phyloP scores from a whole-genome alignment of 148 eudicot genomes.

The Nepenthes gracilis region DNA sequence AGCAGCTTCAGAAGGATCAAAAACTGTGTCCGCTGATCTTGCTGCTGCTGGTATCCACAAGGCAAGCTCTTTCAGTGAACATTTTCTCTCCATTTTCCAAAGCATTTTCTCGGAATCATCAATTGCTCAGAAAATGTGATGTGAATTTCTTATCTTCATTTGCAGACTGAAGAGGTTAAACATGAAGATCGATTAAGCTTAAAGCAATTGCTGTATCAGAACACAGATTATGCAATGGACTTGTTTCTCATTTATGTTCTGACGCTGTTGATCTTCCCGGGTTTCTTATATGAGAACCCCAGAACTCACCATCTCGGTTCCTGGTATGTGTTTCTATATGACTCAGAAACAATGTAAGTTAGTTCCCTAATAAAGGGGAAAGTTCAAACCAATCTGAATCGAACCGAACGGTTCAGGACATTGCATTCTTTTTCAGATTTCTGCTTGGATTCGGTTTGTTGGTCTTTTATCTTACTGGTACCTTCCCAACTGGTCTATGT shows the following conservation, averaged over 20 bases:
- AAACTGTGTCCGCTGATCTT: slow-evolving; percentile 46
- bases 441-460: too few relatives aligned
- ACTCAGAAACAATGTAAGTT: background rate
- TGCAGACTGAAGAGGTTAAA: background rate
- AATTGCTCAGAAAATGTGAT: background rate
- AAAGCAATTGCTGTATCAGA: slow-evolving; percentile 5
- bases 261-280: slow-evolving; percentile 15
- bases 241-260: slow-evolving; percentile 10
- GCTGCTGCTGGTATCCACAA: slow-evolving; percentile 32
- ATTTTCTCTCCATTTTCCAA: too few relatives aligned
- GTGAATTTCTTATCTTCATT: background rate
- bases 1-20: slow-evolving; percentile 44
- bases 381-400: too few relatives aligned
- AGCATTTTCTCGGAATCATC: too few relatives aligned
- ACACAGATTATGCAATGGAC: slow-evolving; percentile 10
- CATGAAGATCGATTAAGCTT: slow-evolving; percentile 4
- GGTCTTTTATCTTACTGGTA: too few relatives aligned
- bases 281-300: slow-evolving; percentile 14
- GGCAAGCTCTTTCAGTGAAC: background rate
- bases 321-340: slow-evolving; percentile 4
- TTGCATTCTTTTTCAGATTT: too few relatives aligned
- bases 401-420: too few relatives aligned
- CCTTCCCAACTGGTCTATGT: too few relatives aligned
- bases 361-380: too few relatives aligned
- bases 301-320: slow-evolving; percentile 9